Percentiles rank a stretch among this genome's conserved stretches.
Conservation (phyloP, 2,329 filamentous ascomycete species). For the Dothiorella sarmentorum region DNA sequence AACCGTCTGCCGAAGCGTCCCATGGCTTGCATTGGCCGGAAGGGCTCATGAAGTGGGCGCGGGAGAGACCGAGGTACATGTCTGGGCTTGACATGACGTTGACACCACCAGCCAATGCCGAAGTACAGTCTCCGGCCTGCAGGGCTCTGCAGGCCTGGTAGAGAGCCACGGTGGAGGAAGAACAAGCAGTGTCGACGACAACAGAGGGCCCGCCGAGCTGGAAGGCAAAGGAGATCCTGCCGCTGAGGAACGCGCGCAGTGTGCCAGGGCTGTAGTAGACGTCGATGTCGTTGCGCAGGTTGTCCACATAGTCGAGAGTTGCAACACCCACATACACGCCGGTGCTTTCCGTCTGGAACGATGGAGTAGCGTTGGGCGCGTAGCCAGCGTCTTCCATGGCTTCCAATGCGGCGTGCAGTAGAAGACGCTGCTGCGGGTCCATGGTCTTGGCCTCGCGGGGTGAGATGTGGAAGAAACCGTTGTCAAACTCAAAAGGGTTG, state of each 20-base stretch:
- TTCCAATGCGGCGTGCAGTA: conserved; percentile 2
- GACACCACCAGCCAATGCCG: conserved; percentile 36
- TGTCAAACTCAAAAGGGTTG: conserved; percentile 15
- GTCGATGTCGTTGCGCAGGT: conserved; percentile 22
- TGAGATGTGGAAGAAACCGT: conserved; percentile 9
- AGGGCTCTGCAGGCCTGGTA: conserved; percentile 28
- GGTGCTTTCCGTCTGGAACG: conserved; percentile 23
- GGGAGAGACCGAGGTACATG: conserved; percentile 31
- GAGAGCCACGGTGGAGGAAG: conserved; percentile 25
- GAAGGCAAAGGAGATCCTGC: conserved; percentile 22
- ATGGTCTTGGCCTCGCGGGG: conserved; percentile 9
- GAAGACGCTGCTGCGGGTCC: conserved; percentile 21
- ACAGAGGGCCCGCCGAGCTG: conserved; percentile 20
- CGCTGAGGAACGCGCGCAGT: conserved; percentile 20
- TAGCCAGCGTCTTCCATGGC: conserved; percentile 25
- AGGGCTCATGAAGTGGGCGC: conserved; percentile 41
- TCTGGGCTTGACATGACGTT: conserved; percentile 29
- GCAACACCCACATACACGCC: conserved; percentile 34
- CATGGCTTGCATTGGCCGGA: conserved; percentile 46
- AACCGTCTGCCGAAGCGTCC: conserved; percentile 44
- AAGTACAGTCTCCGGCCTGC: conserved; percentile 27
- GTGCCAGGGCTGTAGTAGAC: conserved; percentile 13
- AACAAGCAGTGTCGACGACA: conserved; percentile 29
- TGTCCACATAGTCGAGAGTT: conserved; percentile 32
- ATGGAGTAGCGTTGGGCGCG: conserved; percentile 24